Base-by-base conservation (phyloP, 108 stramenopile species). In the Fragilaria radians region DNA sequence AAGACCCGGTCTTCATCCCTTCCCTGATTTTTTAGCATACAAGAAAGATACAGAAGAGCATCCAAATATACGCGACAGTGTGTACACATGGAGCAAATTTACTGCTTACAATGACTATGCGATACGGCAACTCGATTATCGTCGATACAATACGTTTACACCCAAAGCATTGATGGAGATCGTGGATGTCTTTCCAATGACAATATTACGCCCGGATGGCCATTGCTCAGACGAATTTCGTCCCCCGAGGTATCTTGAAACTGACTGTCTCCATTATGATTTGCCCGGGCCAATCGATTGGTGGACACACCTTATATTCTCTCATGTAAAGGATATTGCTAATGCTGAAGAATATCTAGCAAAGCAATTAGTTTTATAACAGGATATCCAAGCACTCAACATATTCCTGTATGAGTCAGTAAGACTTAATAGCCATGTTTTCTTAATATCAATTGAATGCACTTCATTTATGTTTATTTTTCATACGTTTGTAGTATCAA, bases 251-350 rank as follows among this genome's bases (percentile, higher is more conserved):
- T 57, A 34, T 42, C 47, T 25, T 48, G 23, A 18, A 7, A 47
- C 59, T 29, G 77, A 73, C 64, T 78, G 77, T 57, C 57, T 78
- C 69, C 67, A 70, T 19, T 78, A 78, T 45, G 57, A 60, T 26
- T 49, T 73, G n/a, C 77, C 77, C 9, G 77, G 77, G 11, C 77
- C 77, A 5, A 57, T 68, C 26, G 77, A 78, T 51, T 78, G 77
- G 77, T 78, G 77, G 77, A 78, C 61, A 36, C 72, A 78, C 57
- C 60, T 78, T 7, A 47, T 71, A 21, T 49, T 72, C 1, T 51
- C n/a, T 28, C 66, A 77, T 32, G 49, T 77, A 29, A 62, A 49
- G 29, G 74, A 76, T 59, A 49, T 74, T 32, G 73, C 7, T n/a
- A n/a, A n/a, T n/a, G n/a, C n/a, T n/a, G n/a, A n/a, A n/a, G n/a